Conservation (phyloP, 805 yeast genomes). For the Yarrowia alimentaria region DNA sequence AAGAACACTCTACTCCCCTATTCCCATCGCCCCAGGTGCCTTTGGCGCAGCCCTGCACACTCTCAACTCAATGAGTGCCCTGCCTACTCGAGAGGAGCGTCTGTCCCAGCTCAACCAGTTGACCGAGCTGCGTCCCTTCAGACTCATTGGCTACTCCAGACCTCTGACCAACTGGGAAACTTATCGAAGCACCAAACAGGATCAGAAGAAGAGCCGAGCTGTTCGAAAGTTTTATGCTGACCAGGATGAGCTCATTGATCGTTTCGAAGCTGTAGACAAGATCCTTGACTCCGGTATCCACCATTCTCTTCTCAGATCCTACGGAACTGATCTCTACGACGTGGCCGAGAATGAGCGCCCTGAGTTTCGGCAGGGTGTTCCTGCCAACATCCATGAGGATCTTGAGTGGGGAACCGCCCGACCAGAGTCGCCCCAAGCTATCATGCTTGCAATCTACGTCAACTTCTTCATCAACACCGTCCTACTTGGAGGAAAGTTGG, state of each 20-base stretch:
- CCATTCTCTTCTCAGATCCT: constrained; percentile 59
- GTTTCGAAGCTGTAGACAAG: constrained; percentile 59
- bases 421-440: constrained; percentile 47
- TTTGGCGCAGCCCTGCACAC: constrained; percentile 16
- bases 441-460: constrained; percentile 59
- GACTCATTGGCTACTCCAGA: constrained; percentile 47
- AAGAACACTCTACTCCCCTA: constrained; percentile 16
- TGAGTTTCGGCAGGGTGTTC: constrained; percentile 44
- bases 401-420: constrained; percentile 49
- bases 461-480: constrained; percentile 58
- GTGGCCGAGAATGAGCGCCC: constrained; percentile 34
- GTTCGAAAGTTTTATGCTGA: constrained; percentile 50
- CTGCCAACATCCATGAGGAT: constrained; percentile 60
- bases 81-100: constrained; percentile 26
- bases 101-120: constrained; percentile 36
- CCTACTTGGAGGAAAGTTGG: constrained; percentile 57
- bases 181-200: constrained; percentile 34
- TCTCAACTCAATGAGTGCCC: constrained; percentile 8
- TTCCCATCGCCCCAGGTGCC: constrained; percentile 21
- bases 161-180: constrained; percentile 47
- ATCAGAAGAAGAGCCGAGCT: constrained; percentile 35
- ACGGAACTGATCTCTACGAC: constrained; percentile 44
- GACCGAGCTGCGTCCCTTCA: constrained; percentile 48
- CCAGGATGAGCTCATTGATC: constrained; percentile 60
- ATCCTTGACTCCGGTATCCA: constrained; percentile 71